Conservation (phyloP, 495 filamentous ascomycete species). For the Melanomma pulvis-pyrius region DNA sequence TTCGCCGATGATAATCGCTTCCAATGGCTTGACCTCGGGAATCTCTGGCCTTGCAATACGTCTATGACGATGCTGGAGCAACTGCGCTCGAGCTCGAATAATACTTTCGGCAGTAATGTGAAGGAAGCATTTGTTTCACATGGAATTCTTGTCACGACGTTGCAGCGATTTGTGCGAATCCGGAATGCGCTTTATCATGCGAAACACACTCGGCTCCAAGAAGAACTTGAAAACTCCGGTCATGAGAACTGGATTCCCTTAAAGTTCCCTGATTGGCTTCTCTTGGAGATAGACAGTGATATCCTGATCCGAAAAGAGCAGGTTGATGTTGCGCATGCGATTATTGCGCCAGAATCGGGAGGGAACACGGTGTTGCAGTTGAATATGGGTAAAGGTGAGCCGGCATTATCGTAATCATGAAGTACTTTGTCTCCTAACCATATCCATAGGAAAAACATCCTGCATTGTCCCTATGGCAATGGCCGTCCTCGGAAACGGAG, state of each 20-base stretch:
- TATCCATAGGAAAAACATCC: conserved; percentile 49
- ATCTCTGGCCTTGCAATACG: conserved; percentile 58
- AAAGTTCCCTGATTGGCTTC: conserved; percentile 56
- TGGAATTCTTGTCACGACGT: conserved; percentile 47
- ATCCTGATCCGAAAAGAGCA: conserved; percentile 57
- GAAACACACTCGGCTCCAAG: conserved; percentile 25
- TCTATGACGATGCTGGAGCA: conserved; percentile 55
- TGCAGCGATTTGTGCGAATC: conserved; percentile 53
- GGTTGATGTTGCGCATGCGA: conserved; percentile 56
- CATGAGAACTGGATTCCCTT: conserved; percentile 57
- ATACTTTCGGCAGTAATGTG: conserved; percentile 48
- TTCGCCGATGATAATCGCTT: conserved; percentile 40
- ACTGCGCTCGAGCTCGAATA: conserved; percentile 49
- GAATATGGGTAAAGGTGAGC: conserved; percentile 51
- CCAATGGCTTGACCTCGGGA: conserved; percentile 53
- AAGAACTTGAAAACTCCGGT: conserved; percentile 42
- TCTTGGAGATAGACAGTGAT: conserved; percentile 61
- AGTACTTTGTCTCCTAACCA: neutral
- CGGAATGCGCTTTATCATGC: conserved; percentile 32
- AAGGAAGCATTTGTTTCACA: conserved; percentile 51
- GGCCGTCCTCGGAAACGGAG: conserved; percentile 51
- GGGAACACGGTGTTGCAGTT: conserved; percentile 61
- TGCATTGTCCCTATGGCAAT: conserved; percentile 55
- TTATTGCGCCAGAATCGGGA: conserved; percentile 50
- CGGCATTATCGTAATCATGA: neutral